Conservation (phyloP, 441 rosid species). For the Jatropha multifida region DNA sequence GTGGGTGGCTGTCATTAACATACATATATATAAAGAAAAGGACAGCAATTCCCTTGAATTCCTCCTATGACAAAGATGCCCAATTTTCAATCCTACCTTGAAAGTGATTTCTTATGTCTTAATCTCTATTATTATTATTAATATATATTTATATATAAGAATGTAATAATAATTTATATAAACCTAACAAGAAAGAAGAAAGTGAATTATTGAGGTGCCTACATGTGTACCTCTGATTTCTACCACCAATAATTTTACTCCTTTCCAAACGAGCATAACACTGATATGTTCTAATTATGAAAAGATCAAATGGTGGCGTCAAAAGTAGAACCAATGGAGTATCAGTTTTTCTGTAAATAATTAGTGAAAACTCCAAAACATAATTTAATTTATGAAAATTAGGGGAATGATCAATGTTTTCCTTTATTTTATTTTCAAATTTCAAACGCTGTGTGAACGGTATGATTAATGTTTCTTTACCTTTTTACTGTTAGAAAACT, state of each 20-base stretch:
- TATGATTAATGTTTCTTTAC: slow-evolving; percentile 22
- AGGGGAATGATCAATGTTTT: no score
- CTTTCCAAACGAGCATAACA: no score
- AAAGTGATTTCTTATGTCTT: slow-evolving; percentile 26
- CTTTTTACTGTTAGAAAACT: not conserved
- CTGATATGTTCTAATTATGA: no score
- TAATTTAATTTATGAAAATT: no score
- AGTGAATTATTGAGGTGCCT: slow-evolving; percentile 8
- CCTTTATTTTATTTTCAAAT: no score
- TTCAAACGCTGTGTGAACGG: slow-evolving; percentile 25
- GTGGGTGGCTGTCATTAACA: slow-evolving; percentile 19
- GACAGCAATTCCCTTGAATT: slow-evolving; percentile 26
- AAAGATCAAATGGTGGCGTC: no score
- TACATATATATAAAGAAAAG: slow-evolving; percentile 13
- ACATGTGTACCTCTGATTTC: slow-evolving; percentile 4
- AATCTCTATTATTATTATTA: not conserved
- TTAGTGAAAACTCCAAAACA: no score
- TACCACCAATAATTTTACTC: not conserved
- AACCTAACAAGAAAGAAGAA: slow-evolving; percentile 1
- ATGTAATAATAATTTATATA: not conserved
- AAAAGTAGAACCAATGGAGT: no score
- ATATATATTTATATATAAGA: no score
- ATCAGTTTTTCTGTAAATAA: no score
- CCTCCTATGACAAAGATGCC: slow-evolving; percentile 27
- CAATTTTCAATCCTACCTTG: slow-evolving; percentile 23